Base-by-base conservation (phyloP, 192 early-diverging fungal genomes). In the Podila epicladia region DNA sequence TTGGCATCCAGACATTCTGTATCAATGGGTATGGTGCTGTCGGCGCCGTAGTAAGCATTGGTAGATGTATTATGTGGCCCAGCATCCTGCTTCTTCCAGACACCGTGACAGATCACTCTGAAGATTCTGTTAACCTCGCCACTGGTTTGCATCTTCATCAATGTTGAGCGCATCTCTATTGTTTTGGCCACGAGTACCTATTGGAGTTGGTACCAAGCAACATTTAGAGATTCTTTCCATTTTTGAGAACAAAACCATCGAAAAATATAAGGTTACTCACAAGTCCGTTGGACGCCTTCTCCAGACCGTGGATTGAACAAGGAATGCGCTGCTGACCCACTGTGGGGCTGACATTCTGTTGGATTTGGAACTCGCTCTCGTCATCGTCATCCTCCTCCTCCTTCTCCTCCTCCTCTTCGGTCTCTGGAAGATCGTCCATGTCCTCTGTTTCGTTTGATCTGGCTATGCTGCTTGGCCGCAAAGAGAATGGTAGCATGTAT, bases 281-380 rank as follows among this genome's bases (percentile, higher is more conserved):
- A 45, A 92, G 64, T 24, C 87, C 86, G 33, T 85, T 86, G 11
- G 86, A 75, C 20, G 87, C 87, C 60, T 91, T 91, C 32, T 90
- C 88, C n/a, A 89, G 82, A 3, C 83, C 71, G 61, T 90, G 88
- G 17, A 88, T 78, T 1, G 77, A 66, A 24, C 77, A 73, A 1
- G 77, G 77, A 11, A 80, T 22, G 0, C 63, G 15, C 28, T 80
- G 77, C 12, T 72, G 70, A 5, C 77, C 77, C 19, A 80, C 53
- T 20, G 77, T 51, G 8, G 77, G 71, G 5, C 70, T 72, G 57
- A 80, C 60, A 20, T 73, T 73, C 4, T 26, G 51, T 7, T 80
- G 73, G 19, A 87, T 64, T 73, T 85, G 82, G 12, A 84, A 76
- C 37, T 69, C 62, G 51, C 32, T 53, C 5, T 64, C 49, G 0